phyloP scores from a whole-genome alignment of 495 filamentous ascomycete genomes.

The Xeromyces bisporus region DNA sequence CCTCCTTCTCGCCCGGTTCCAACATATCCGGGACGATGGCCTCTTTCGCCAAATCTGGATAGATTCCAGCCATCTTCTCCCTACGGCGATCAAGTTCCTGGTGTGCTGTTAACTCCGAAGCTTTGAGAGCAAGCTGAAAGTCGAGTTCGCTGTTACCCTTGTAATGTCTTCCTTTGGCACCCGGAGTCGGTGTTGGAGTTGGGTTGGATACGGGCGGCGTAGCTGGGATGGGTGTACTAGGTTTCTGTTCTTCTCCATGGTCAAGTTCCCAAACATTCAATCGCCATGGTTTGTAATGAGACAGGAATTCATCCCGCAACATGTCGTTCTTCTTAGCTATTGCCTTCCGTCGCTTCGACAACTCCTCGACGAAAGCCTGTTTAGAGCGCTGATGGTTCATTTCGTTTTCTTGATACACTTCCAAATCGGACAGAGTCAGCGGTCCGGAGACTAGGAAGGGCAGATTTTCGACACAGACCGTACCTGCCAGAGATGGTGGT shows the following conservation, averaged over 20 bases:
- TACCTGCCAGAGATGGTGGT: constrained; percentile 5
- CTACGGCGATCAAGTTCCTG: constrained; percentile 55
- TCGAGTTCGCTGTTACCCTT: constrained; percentile 60
- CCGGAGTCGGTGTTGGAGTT: constrained; percentile 23
- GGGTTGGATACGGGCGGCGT: constrained; percentile 26
- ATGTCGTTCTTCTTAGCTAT: constrained; percentile 23
- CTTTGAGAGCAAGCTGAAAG: constrained; percentile 55
- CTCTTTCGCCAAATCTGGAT: constrained; percentile 65
- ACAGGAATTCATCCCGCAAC: constrained; percentile 24
- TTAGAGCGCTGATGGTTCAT: constrained; percentile 19
- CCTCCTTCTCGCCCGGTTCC: constrained; percentile 29
- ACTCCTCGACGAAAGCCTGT: constrained; percentile 15
- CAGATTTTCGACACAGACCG: constrained; percentile 21
- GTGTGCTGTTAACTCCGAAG: constrained; percentile 57
- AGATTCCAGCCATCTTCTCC: constrained; percentile 46
- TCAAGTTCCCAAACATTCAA: constrained; percentile 39
- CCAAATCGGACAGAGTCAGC: constrained; percentile 32
- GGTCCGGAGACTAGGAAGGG: constrained; percentile 33
- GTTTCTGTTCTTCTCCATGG: constrained; percentile 38
- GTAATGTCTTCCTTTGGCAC: constrained; percentile 42
- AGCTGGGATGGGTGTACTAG: constrained; percentile 32
- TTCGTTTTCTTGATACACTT: constrained; percentile 27
- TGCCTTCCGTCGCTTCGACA: constrained; percentile 27
- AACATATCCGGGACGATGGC: constrained; percentile 72
- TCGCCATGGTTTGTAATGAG: constrained; percentile 33